Percentiles rank a stretch among this genome's conserved stretches.
Conservation (phyloP, 768 basidiomycete genomes). For the Boletus reticulatus region DNA sequence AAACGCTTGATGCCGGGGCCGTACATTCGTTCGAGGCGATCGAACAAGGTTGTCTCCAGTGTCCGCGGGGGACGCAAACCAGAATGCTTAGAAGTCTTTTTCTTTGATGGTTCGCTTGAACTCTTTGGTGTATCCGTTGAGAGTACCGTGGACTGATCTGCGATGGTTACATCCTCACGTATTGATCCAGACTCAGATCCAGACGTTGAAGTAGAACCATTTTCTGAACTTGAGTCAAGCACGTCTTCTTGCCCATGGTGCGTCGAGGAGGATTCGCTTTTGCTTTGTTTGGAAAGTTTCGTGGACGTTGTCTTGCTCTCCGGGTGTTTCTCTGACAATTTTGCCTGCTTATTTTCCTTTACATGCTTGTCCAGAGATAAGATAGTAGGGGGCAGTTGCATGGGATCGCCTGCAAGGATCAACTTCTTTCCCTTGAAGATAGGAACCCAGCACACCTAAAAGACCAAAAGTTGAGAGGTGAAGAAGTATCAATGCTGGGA, state of each 20-base stretch:
- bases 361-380: conserved; percentile 57
- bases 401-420: conserved; percentile 91
- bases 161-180: conserved; percentile 18
- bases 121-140: conserved; percentile 1
- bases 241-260: not conserved
- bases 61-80: conserved; percentile 60
- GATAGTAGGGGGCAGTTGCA: conserved; percentile 94
- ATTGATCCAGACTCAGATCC: conserved; percentile 18
- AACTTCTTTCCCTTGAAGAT: conserved; percentile 90
- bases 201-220: conserved; percentile 2
- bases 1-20: conserved; percentile 80
- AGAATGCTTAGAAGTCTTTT: conserved; percentile 9
- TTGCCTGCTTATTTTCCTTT: conserved; percentile 23
- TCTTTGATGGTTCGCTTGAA: conserved; percentile 1
- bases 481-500: not conserved
- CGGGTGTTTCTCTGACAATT: not conserved
- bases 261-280: not conserved
- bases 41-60: conserved; percentile 88
- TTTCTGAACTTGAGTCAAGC: conserved; percentile 6
- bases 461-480: not conserved
- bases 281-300: not conserved
- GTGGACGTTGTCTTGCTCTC: not conserved
- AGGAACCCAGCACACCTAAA: conserved; percentile 79
- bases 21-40: conserved; percentile 87
- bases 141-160: conserved; percentile 14